Evolutionary conservation across 257 asterid genomes (phyloP).

Genomic region (Gentiana macrophylla): DNA sequence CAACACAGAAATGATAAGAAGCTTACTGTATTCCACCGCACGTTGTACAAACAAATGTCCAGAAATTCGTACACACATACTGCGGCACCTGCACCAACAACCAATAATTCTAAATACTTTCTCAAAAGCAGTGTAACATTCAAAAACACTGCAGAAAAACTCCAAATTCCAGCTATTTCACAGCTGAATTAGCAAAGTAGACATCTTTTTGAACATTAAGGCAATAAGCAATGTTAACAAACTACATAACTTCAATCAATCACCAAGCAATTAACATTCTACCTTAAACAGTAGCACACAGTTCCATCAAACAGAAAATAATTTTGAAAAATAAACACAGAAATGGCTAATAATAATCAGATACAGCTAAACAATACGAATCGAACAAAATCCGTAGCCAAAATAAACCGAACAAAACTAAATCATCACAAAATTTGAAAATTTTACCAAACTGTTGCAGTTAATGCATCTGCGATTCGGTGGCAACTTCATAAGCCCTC

Average conservation of each 20-base stretch:
- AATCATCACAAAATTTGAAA: neutral
- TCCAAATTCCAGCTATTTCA: too few species aligned
- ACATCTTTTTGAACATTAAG: neutral
- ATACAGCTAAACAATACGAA: neutral
- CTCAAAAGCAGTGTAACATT: neutral
- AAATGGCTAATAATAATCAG: neutral
- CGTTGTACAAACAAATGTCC: constrained; percentile 85
- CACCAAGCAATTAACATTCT: neutral
- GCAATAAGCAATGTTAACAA: neutral
- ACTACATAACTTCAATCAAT: neutral
- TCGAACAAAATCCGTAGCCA: neutral
- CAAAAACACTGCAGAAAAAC: neutral
- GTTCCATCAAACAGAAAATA: neutral
- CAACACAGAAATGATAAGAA: constrained; percentile 2
- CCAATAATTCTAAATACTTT: constrained; percentile 2
- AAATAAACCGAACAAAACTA: neutral
- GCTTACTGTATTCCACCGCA: constrained; percentile 98
- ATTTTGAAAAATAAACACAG: neutral
- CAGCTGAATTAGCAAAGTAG: too few species aligned
- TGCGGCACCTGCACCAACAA: constrained; percentile 84
- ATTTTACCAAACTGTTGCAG: constrained; percentile 77
- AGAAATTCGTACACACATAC: constrained; percentile 83
- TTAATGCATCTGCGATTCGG: constrained; percentile 96
- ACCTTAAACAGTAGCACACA: neutral
- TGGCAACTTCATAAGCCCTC: constrained; percentile 96